These are phyloP conservation scores for Cunninghamia lanceolata DNA, from an alignment of 75 land plant genomes.

Conservation along the genomic window DNA sequence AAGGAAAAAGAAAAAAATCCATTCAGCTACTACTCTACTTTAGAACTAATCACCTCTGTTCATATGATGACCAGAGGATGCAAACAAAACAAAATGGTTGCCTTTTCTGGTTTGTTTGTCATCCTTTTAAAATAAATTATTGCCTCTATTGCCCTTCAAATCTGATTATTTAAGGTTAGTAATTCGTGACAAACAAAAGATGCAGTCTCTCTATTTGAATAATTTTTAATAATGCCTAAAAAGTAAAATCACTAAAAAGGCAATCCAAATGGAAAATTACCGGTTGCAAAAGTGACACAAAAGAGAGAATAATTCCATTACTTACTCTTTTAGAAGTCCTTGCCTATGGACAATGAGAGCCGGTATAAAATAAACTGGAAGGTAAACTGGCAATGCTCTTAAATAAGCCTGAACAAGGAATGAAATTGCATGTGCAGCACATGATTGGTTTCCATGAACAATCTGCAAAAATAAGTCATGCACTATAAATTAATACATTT, in stretches of 20 bases:
- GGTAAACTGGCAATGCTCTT: slow-evolving; percentile 88
- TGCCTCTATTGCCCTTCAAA: not conserved
- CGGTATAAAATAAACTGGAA: slow-evolving; percentile 92
- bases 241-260: not conserved
- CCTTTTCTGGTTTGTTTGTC: not conserved
- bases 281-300: not conserved
- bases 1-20: not conserved
- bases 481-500: not conserved
- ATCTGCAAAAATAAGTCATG: slow-evolving; percentile 51
- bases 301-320: not conserved
- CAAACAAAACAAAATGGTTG: not conserved
- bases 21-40: not conserved
- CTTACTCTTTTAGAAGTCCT: slow-evolving; percentile 68
- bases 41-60: not conserved
- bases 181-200: not conserved
- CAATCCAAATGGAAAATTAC: not conserved
- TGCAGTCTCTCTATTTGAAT: not conserved
- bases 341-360: slow-evolving; percentile 95
- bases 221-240: not conserved
- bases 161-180: not conserved
- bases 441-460: slow-evolving; percentile 83
- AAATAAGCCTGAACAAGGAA: slow-evolving; percentile 73
- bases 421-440: slow-evolving; percentile 60
- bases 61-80: not conserved
- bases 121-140: not conserved